Base-by-base conservation (phyloP, 148 eudicot genomes). In the Chenopodium berlandieri region DNA sequence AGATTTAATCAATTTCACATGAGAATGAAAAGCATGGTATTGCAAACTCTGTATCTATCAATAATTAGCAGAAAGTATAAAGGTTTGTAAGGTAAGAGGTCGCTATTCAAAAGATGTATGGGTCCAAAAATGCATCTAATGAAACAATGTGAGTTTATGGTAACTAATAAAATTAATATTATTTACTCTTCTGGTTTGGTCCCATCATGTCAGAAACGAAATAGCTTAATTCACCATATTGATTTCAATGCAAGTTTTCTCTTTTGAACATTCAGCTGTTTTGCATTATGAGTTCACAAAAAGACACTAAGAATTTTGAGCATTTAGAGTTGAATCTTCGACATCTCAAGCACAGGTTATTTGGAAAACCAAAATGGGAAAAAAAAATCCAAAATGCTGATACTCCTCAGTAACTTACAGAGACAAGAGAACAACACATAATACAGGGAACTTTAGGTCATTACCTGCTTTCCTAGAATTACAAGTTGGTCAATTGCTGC, bases 401-500 rank as follows among this genome's bases (percentile, higher is more conserved):
- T 40, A 73, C 16, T 44, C 56, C 25, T 44, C 20, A 17, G 34
- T 37, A 69, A 34, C 2, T 37, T 32, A 31, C 47, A 67, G 56
- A 62, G 67, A 56, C 17, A 56, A 56, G 62, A 56, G 16, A 56
- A 56, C 62, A 17, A 56, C 62, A 63, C 71, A 48, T 2, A 4
- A 4, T 19, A 66, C 14, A n/a, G 19, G 47, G 48, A 52, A 47
- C 64, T 2, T 13, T 34, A 14, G 27, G 69, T 73, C n/a, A 47
- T 34, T 86, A 95, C 99, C 95, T 92, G 93, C 85, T 95, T 81
- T 71, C 99, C 98, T 52, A 95, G 84, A 82, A 95, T 95, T 75
- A 88, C 93, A 79, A 95, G 94, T 83, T 95, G 97, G 81, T 95
- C 99, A 70, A 94, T 92, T 86, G 99, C 99, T 84, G 99, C 99